These are phyloP conservation scores for Galeopsis tetrahit DNA, from an alignment of 257 asterid species.

Conservation along the genomic window DNA sequence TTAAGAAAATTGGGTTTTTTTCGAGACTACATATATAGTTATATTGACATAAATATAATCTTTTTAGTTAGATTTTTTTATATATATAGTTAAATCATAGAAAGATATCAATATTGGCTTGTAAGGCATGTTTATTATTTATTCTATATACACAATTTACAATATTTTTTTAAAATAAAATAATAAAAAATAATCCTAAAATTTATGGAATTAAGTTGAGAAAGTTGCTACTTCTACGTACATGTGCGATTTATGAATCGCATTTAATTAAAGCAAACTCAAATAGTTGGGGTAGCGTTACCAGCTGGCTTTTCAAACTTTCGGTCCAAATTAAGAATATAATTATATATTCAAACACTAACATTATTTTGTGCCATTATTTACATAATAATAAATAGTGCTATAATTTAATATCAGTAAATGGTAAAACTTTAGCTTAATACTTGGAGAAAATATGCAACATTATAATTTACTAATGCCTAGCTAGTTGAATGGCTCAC, in stretches of 20 bases:
- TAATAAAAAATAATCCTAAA: too few relatives aligned
- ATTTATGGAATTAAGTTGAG: constrained; percentile 10
- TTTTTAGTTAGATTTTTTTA: too few relatives aligned
- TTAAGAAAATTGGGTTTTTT: background rate
- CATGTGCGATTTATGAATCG: constrained; percentile 26
- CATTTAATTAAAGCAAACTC: constrained; percentile 22
- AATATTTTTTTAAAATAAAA: too few relatives aligned
- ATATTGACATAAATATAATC: background rate
- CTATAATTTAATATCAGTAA: background rate
- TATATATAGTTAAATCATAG: background rate
- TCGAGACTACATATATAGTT: background rate
- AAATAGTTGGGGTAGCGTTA: constrained; percentile 18
- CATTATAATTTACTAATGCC: background rate
- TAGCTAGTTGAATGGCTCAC: constrained; percentile 5
- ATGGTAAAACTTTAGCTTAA: too few relatives aligned
- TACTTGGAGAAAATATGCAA: too few relatives aligned
- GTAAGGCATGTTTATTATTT: too few relatives aligned
- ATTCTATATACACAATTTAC: background rate
- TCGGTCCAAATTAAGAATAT: background rate
- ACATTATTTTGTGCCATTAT: constrained; percentile 12
- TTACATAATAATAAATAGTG: background rate
- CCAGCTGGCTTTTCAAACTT: constrained; percentile 16
- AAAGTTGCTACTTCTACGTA: background rate
- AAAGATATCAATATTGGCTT: too few relatives aligned
- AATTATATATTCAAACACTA: background rate